phyloP scores from a whole-genome alignment of 176 grass and related monocot species.

The Carex cristatella region DNA sequence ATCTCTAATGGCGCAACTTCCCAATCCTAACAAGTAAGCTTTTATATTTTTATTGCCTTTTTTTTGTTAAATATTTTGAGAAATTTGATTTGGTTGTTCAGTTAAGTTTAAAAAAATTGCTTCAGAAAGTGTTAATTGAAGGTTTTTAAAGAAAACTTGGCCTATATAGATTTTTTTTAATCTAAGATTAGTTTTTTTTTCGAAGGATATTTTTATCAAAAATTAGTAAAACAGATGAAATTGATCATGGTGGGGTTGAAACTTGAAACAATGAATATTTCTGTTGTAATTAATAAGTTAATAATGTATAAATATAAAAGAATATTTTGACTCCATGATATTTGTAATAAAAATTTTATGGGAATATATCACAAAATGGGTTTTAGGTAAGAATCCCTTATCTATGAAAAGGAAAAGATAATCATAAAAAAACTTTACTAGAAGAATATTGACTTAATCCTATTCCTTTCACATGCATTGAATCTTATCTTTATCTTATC shows the following conservation, averaged over 20 bases:
- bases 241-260: neutral
- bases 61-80: neutral
- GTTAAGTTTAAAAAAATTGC: neutral
- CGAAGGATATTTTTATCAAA: neutral
- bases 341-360: neutral
- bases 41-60: neutral
- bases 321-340: neutral
- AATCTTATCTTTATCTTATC: no score
- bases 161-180: neutral
- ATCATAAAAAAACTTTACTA: neutral
- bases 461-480: neutral
- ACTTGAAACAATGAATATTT: neutral
- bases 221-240: neutral
- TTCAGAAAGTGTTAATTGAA: neutral
- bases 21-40: slow-evolving; percentile 54
- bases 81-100: neutral
- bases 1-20: slow-evolving; percentile 48
- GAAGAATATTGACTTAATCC: neutral
- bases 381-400: no score
- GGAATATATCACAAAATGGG: no score
- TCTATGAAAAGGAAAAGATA: neutral
- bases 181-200: neutral
- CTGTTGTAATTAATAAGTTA: neutral
- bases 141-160: neutral
- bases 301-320: neutral